Conservation (phyloP, 1,139 yeast species). For the Eremothecium coryli region DNA sequence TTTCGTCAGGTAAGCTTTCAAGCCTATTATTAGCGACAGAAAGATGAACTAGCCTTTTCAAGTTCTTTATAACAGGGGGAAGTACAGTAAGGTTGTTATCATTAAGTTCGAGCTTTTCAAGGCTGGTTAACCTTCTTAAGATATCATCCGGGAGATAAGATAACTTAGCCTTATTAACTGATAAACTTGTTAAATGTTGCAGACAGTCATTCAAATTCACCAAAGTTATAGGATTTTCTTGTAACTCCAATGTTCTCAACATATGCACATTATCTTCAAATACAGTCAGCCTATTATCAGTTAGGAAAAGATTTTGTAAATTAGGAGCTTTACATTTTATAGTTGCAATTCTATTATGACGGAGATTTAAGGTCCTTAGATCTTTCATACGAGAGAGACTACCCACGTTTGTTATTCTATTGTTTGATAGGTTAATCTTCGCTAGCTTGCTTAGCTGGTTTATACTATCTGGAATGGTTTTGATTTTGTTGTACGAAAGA, state of each 20-base stretch:
- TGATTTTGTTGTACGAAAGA: slow-evolving; percentile 70
- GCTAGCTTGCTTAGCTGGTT: slow-evolving; percentile 51
- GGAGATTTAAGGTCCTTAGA: slow-evolving; percentile 67
- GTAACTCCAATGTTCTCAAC: slow-evolving; percentile 47
- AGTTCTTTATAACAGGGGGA: slow-evolving; percentile 58
- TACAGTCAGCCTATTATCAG: slow-evolving; percentile 69
- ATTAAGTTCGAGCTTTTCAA: slow-evolving; percentile 70
- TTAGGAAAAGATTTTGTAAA: slow-evolving; percentile 62
- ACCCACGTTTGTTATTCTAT: slow-evolving; percentile 44
- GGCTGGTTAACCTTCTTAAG: slow-evolving; percentile 49
- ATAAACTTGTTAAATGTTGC: slow-evolving; percentile 58
- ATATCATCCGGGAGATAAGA: slow-evolving; percentile 63
- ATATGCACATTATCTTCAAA: slow-evolving; percentile 55
- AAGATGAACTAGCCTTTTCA: slow-evolving; percentile 52
- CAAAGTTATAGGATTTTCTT: slow-evolving; percentile 75
- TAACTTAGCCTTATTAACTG: slow-evolving; percentile 73
- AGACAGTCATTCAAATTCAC: slow-evolving; percentile 51
- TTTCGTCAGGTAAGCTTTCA: slow-evolving; percentile 58
- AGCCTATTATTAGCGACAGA: slow-evolving; percentile 71
- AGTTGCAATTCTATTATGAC: slow-evolving; percentile 61
- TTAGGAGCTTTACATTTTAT: slow-evolving; percentile 57
- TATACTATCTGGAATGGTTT: slow-evolving; percentile 51
- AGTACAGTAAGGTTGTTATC: slow-evolving; percentile 73
- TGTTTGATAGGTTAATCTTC: slow-evolving; percentile 67
- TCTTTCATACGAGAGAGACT: slow-evolving; percentile 44